A percentile compares a stretch with the other conserved stretches of the same genome.
Conservation (phyloP, 768 basidiomycete species). For the Kondoa subrosea region DNA sequence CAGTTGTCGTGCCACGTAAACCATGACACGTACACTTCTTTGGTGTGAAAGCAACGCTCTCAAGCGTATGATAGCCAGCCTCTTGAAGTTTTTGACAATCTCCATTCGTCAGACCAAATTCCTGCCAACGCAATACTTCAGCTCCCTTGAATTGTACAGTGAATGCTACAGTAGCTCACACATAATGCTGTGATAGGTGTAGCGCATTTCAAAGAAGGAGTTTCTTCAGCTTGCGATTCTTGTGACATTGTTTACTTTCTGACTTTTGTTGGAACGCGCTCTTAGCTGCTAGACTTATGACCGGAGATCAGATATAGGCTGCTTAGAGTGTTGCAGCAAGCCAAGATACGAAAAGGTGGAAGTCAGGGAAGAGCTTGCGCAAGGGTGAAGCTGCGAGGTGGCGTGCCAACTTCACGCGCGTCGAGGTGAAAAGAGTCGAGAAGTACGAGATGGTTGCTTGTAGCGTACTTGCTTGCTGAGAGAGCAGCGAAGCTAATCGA, state of each 20-base stretch:
- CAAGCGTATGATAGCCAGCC: slow-evolving; percentile 81
- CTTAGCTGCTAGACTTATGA: no score
- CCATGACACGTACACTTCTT: slow-evolving; percentile 45
- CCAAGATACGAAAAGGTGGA: no score
- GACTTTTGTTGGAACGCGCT: not conserved
- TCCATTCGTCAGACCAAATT: slow-evolving; percentile 69
- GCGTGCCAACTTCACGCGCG: no score
- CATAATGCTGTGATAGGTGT: not conserved
- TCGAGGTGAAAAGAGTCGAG: no score
- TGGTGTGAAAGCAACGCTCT: slow-evolving; percentile 87
- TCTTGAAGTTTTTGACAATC: slow-evolving; percentile 91
- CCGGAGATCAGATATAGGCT: no score
- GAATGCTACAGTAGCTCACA: not conserved
- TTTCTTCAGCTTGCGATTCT: slow-evolving; percentile 1
- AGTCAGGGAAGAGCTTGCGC: no score
- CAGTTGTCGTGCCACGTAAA: slow-evolving; percentile 38
- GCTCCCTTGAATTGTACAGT: slow-evolving; percentile 26
- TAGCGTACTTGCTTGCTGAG: no score
- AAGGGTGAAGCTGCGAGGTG: no score
- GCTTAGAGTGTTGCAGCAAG: no score
- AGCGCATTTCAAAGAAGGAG: slow-evolving; percentile 6
- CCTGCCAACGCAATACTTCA: slow-evolving; percentile 36
- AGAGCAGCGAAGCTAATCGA: no score
- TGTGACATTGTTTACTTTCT: slow-evolving; percentile 8
- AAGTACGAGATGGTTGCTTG: no score